These are phyloP conservation scores for Paramecium caudatum DNA, from an alignment of 73 alveolate genomes.

Conservation along the genomic window DNA sequence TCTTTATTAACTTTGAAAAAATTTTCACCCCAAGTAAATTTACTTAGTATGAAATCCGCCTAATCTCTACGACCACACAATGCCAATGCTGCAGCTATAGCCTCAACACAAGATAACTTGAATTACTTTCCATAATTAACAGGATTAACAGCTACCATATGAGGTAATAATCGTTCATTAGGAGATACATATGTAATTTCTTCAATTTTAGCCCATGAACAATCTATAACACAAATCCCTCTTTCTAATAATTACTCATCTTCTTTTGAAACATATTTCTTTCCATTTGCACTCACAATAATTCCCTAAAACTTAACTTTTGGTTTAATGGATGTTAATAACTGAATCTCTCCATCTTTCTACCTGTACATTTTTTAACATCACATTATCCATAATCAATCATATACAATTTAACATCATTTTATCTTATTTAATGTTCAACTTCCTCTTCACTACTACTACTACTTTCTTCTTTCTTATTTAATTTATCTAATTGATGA, in stretches of 20 bases:
- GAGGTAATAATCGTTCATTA: conserved; percentile 94
- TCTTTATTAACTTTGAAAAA: conserved; percentile 93
- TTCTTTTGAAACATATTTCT: conserved; percentile 89
- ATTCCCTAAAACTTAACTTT: conserved; percentile 92
- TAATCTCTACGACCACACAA: conserved; percentile 91
- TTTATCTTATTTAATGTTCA: background rate
- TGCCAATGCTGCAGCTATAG: conserved; percentile 95
- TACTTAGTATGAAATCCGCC: conserved; percentile 90
- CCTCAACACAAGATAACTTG: conserved; percentile 97
- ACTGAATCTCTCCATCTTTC: conserved; percentile 90
- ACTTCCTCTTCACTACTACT: background rate
- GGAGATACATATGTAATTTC: conserved; percentile 89
- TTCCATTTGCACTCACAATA: conserved; percentile 94
- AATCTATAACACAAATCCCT: conserved; percentile 98
- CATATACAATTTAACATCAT: conserved; percentile 91
- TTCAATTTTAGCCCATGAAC: conserved; percentile 96
- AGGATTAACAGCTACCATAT: conserved; percentile 97
- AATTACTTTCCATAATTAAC: conserved; percentile 96
- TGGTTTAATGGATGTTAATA: conserved; percentile 83
- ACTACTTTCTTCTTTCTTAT: background rate
- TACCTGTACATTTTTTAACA: conserved; percentile 98
- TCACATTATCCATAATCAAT: conserved; percentile 97
- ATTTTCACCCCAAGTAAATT: conserved; percentile 96
- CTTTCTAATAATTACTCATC: conserved; percentile 89
- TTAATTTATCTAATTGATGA: conserved; percentile 7